Evolutionary conservation across 495 filamentous ascomycete genomes (phyloP), one percentile per base, ranked within the genome.

Genomic region (Penicillium cosmopolitanum): DNA sequence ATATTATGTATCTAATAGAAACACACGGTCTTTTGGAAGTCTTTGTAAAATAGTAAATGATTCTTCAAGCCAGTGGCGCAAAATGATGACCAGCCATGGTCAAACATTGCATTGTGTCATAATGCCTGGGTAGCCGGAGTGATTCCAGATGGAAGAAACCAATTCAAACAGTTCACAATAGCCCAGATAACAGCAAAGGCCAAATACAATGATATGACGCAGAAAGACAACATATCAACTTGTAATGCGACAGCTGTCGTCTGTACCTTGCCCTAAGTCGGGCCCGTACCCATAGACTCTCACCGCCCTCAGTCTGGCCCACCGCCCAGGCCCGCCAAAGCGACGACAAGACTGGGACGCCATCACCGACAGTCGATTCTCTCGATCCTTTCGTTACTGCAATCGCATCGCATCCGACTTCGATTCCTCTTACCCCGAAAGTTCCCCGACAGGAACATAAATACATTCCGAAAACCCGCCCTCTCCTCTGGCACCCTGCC

Each of bases 221-320:
- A 38, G 28, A 0, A 31, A 31, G 28, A 31, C 2, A 31, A 31
- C 5, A 31, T 31, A n/a, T 38, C 36, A 15, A n/a, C 16, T 18
- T 21, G 42, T 46, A 21, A n/a, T 46, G n/a, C 42, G 16, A 21
- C 42, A 46, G n/a, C 42, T 1, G 28, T 31, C 8, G 28, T 9
- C 43, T 44, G 28, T 11, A 43, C 33, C 38, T 25, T 53, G 23
- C 57, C 57, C 57, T 59, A 59, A 59, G 40, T 59, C 40, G 21
- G 42, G 42, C 31, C n/a, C 28, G 53, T 31, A 59, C 38, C 57
- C 4, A 31, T 31, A 31, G 28, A 36, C 11, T 34, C 57, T 59
- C 57, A 59, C 57, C 57, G 57, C 57, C 50, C 40, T 12, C n/a
- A 34, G 36, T 48, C 46, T 2, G 15, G 48, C 19, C 51, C 51